Evolutionary conservation across 805 yeast genomes (phyloP), one percentile per base, ranked within the genome.

Genomic region (Kodamaea leandrae): DNA sequence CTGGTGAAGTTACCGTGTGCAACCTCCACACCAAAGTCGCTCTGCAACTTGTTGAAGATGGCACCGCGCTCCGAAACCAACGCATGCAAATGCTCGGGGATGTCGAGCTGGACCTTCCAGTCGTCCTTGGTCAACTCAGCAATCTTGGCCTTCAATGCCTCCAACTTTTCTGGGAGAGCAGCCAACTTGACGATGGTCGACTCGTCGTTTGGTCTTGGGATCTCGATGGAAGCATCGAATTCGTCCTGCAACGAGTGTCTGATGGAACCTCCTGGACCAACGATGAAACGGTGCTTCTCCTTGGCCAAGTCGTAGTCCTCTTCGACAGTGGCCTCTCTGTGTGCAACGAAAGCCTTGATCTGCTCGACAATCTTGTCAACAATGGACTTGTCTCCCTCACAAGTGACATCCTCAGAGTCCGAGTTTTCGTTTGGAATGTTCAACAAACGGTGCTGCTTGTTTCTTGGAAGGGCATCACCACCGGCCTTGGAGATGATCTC

Each of bases 401-500:
- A 77, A 35, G 76, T 72, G 47, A 93, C 72, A 36, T 72, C 71
- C 36, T 68, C 67, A 13, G 83, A 74, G 7, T 74, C 83, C 13
- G 84, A 74, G 26, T 74, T 78, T 45, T 75, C 78, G 41, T 78
- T 74, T 38, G 98, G 97, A 42, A 87, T 74, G 41, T 76, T 78
- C 51, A 86, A 72, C 50, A 78, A 68, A 51, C 80, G 74, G 53
- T 76, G 66, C 55, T 76, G 75, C 42, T 70, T 75, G 39, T 48
- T 44, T 44, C 74, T 68, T 23, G 71, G 60, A 36, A 64, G 50
- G 36, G 57, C 54, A 46, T 77, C 83, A 37, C 74, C 75, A 46
- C 96, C 96, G 27, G 96, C 96, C 39, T 76, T 77, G 36, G 76
- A 55, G 38, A 90, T 79, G 39, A 93, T 85, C 36, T 80, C 85